A percentile compares a stretch with the other conserved stretches of the same genome.
phyloP scores from a whole-genome alignment of 225 moss, liverwort and hornwort species.

The Anthoceros angustus region DNA sequence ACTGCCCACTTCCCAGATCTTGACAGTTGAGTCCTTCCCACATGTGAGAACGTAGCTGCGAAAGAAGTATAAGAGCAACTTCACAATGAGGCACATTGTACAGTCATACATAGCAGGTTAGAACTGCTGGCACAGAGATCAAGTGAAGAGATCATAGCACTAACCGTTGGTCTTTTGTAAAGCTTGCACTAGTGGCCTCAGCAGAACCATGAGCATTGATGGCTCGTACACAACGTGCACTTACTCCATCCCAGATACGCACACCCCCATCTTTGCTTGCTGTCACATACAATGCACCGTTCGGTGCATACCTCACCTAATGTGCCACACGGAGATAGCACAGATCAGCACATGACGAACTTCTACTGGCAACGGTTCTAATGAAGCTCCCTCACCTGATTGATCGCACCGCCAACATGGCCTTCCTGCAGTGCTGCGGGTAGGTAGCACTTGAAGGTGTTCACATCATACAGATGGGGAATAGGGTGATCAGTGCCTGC shows the following conservation, averaged over 20 bases:
- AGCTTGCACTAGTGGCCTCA: conserved; percentile 66
- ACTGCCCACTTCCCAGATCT: conserved; percentile 76
- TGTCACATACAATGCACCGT: conserved; percentile 70
- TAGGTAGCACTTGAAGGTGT: conserved; percentile 82
- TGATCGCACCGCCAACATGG: conserved; percentile 75
- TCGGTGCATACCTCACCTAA: conserved; percentile 53
- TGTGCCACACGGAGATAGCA: neutral
- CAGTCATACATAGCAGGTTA: neutral
- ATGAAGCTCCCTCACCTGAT: conserved; percentile 31
- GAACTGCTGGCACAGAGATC: neutral
- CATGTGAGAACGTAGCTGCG: conserved; percentile 73
- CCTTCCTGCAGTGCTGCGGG: conserved; percentile 69
- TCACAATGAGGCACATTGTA: conserved; percentile 7
- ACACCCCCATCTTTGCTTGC: conserved; percentile 90
- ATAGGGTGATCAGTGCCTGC: conserved; percentile 71
- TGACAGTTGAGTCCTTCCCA: conserved; percentile 71
- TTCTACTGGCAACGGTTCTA: neutral
- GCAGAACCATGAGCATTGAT: conserved; percentile 71
- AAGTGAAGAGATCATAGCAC: neutral
- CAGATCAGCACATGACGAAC: neutral
- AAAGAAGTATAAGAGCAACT: neutral
- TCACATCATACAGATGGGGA: conserved; percentile 80
- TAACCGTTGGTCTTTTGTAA: conserved; percentile 79
- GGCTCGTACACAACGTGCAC: conserved; percentile 63
- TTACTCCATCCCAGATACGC: conserved; percentile 83